These are phyloP conservation scores for Podaxis rugospora DNA, from an alignment of 768 basidiomycete species.

Conservation along the genomic window DNA sequence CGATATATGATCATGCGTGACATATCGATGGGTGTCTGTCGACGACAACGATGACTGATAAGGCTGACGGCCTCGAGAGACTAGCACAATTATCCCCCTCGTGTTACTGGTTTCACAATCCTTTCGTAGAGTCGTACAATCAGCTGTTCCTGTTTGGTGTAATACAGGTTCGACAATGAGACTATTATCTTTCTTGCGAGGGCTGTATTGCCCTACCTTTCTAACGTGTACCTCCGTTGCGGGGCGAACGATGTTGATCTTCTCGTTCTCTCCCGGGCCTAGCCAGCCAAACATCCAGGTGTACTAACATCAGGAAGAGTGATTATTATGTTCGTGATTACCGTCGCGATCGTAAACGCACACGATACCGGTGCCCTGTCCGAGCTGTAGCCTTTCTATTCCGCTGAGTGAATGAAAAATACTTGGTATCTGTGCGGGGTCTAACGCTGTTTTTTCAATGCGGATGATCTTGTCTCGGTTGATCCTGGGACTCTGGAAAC, in stretches of 20 bases:
- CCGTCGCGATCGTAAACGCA: constrained; percentile 17
- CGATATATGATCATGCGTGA: too few species aligned
- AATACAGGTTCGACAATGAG: constrained; percentile 38
- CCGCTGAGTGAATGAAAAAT: constrained; percentile 34
- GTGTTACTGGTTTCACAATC: constrained; percentile 53
- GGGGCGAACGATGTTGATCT: constrained; percentile 81
- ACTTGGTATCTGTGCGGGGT: constrained; percentile 30
- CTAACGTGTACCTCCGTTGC: constrained; percentile 87
- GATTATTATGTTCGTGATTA: not conserved
- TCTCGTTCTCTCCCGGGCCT: constrained; percentile 43
- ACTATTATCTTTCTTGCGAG: not conserved
- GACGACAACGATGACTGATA: too few species aligned
- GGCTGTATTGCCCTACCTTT: constrained; percentile 48
- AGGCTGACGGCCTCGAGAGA: too few species aligned
- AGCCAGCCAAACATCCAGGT: constrained; percentile 78
- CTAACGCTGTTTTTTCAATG: constrained; percentile 71
- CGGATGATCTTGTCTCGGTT: constrained; percentile 46
- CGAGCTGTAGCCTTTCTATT: constrained; percentile 39
- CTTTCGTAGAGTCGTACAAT: constrained; percentile 69
- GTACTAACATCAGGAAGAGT: constrained; percentile 48
- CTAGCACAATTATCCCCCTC: too few species aligned
- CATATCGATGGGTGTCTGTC: too few species aligned
- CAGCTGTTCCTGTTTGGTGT: constrained; percentile 63
- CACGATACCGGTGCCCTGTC: constrained; percentile 68
- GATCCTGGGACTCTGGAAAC: not conserved